Evolutionary conservation across 441 rosid genomes (phyloP).

Genomic region (Arabidopsis lyrata): DNA sequence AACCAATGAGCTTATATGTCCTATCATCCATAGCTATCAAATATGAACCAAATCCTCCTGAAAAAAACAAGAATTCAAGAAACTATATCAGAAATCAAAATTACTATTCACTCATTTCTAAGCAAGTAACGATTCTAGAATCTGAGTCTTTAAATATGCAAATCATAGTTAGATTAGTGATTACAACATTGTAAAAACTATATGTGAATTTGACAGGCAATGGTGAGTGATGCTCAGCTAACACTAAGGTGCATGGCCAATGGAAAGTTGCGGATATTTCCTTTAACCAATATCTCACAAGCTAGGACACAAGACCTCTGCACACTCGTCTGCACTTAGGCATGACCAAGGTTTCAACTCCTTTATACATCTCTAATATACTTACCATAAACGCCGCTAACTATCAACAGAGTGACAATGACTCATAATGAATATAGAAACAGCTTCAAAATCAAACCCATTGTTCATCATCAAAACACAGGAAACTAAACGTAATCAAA

Average conservation of each 20-base stretch:
- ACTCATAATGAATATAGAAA: too few species aligned
- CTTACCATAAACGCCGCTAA: neutral
- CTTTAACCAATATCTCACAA: slow-evolving; percentile 65
- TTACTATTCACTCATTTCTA: too few species aligned
- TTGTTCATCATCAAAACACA: too few species aligned
- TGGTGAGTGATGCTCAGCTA: slow-evolving; percentile 58
- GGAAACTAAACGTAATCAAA: too few species aligned
- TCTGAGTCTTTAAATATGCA: too few species aligned
- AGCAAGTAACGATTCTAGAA: too few species aligned
- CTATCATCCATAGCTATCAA: slow-evolving; percentile 78
- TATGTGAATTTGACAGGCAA: slow-evolving; percentile 52
- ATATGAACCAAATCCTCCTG: slow-evolving; percentile 86
- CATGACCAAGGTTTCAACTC: slow-evolving; percentile 19
- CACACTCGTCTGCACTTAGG: slow-evolving; percentile 71
- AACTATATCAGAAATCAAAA: neutral
- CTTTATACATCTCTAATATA: neutral
- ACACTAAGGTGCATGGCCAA: slow-evolving; percentile 75
- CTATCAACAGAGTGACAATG: too few species aligned
- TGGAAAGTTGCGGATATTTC: slow-evolving; percentile 70
- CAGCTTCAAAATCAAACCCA: too few species aligned
- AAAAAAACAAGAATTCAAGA: neutral
- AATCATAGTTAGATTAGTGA: neutral
- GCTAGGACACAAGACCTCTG: slow-evolving; percentile 75
- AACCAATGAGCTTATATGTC: slow-evolving; percentile 76
- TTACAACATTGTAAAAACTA: slow-evolving; percentile 1